Evolutionary conservation across 495 filamentous ascomycete species (phyloP), one percentile per base, ranked within the genome.

Genomic region (Penicillium steckii): DNA sequence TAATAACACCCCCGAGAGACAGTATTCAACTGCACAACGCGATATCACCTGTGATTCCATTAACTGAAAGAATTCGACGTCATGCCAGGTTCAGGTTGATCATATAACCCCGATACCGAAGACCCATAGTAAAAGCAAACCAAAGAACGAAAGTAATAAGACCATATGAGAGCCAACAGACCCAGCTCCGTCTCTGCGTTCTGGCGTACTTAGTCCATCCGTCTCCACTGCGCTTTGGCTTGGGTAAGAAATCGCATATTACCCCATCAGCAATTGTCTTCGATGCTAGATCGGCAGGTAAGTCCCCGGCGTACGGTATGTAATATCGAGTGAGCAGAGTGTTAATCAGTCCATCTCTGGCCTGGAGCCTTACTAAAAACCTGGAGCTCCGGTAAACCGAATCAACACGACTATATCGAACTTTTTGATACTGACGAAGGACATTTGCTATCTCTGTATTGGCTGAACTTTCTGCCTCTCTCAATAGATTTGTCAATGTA

Each of bases 401-500:
- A 32, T 47, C 17, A 7, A 47, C 45, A n/a, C 45, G 27, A 9
- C 4, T 9, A 47, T 47, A n/a, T 15, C 45, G 45, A 35, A 37
- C 12, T 7, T 35, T 17, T 8, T 23, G 29, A 37, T 47, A 47
- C 24, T 47, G 27, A 8, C 12, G 10, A 7, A 33, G n/a, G 3
- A 33, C 5, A 18, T 3, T 8, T 12, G 8, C 30, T 13, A 33
- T 33, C n/a, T 33, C 8, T 33, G 5, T 3, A 13, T 6, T 3
- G 10, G 30, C n/a, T 7, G 30, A 12, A 13, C 3, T 35, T 22
- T 47, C 19, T 23, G 17, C 45, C 35, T 35, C 32, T 22, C 43
- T 18, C 23, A 9, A 15, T 3, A 58, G 40, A 3, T 51, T 59
- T n/a, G 51, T 42, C 4, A 68, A 48, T 12, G 22, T 40, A 2